A percentile compares a stretch with the other conserved stretches of the same genome.
Evolutionary conservation across 1,284 basidiomycete genomes (phyloP).

Genomic region (Mycosarcoma mackinlayi): DNA sequence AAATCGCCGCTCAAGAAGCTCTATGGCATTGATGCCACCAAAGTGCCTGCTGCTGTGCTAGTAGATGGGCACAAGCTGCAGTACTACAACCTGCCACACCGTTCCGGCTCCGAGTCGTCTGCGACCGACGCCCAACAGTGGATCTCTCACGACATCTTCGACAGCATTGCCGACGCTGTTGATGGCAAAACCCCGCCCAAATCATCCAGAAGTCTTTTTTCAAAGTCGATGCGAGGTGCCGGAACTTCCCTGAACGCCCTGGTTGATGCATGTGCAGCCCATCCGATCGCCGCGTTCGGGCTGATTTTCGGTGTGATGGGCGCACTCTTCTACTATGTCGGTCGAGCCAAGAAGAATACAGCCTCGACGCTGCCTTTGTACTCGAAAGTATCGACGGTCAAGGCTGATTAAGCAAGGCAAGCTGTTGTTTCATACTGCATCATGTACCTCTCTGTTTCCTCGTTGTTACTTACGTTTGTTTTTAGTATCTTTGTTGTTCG

Average conservation of each 20-base stretch:
- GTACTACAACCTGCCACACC: constrained; percentile 47
- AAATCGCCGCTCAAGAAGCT: constrained; percentile 50
- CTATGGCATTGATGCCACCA: constrained; percentile 35
- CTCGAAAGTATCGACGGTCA: constrained; percentile 44
- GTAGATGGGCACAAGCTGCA: constrained; percentile 49
- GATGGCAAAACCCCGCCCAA: constrained; percentile 31
- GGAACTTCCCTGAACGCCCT: constrained; percentile 25
- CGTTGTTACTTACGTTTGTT: background rate
- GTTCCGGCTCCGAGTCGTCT: background rate
- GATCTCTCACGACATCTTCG: constrained; percentile 35
- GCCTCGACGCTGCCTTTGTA: constrained; percentile 33
- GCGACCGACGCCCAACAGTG: constrained; percentile 18
- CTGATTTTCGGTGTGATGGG: constrained; percentile 28
- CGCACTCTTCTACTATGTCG: constrained; percentile 38
- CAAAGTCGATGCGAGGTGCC: constrained; percentile 43
- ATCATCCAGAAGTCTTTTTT: constrained; percentile 42
- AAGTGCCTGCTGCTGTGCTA: constrained; percentile 46
- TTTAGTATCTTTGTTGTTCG: too few relatives aligned
- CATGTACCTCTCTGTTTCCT: background rate
- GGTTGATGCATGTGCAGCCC: constrained; percentile 21
- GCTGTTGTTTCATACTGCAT: background rate
- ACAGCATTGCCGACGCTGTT: constrained; percentile 15
- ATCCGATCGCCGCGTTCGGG: constrained; percentile 35
- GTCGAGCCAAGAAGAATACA: constrained; percentile 3
- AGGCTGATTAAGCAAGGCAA: constrained; percentile 24